These are phyloP conservation scores for Singerocomus inundabilis DNA, from an alignment of 1,284 basidiomycete genomes.

Conservation along the genomic window DNA sequence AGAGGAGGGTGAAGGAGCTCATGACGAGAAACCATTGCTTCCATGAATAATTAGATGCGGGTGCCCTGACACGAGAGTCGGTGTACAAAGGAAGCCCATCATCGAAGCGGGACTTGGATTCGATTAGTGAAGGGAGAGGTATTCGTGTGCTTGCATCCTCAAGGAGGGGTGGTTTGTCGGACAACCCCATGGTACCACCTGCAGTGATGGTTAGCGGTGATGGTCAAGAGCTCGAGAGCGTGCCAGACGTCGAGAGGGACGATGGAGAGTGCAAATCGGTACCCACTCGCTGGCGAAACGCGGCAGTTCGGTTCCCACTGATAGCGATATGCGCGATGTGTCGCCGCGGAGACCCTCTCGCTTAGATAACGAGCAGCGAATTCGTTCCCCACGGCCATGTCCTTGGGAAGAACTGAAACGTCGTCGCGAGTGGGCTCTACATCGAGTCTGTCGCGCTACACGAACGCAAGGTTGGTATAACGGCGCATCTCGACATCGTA, in stretches of 20 bases:
- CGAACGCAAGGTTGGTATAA: constrained; percentile 20
- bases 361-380: constrained; percentile 13
- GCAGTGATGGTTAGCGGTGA: background rate
- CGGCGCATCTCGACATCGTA: background rate
- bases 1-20: constrained; percentile 16
- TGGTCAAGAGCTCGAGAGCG: background rate
- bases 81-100: constrained; percentile 27
- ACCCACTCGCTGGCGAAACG: background rate
- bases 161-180: background rate
- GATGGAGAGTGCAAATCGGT: background rate
- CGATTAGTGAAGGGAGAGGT: background rate
- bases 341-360: background rate
- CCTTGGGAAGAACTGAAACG: background rate
- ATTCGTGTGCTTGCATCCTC: background rate
- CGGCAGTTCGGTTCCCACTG: background rate
- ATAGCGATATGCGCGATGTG: background rate
- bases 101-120: constrained; percentile 1
- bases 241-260: background rate
- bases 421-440: constrained; percentile 1
- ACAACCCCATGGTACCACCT: constrained; percentile 5
- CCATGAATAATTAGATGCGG: constrained; percentile 8
- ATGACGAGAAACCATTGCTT: constrained; percentile 15
- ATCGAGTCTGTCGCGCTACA: constrained; percentile 15
- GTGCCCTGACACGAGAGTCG: background rate
- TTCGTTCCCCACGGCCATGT: constrained; percentile 3